phyloP scores from a whole-genome alignment of 2,329 filamentous ascomycete genomes.

The Sporothrix curviconia region DNA sequence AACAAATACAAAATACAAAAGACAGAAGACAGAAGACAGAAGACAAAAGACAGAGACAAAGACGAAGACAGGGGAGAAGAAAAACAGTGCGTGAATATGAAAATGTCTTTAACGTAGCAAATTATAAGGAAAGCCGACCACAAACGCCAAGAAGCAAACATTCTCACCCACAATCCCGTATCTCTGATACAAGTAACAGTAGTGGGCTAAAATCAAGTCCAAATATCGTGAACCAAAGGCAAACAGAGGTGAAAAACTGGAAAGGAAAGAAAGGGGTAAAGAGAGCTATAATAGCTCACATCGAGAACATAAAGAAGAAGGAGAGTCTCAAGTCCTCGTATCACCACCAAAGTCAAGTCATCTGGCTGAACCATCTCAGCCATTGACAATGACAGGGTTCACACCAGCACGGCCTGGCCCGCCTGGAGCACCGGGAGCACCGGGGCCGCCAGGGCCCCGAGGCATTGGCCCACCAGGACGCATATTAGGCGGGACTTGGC shows the following conservation, averaged over 20 bases:
- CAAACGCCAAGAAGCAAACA: no score
- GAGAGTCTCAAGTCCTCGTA: neutral
- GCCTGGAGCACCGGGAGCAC: neutral
- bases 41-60: neutral
- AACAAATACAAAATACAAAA: neutral
- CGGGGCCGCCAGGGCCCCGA: neutral
- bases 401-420: neutral
- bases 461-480: neutral
- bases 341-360: no score
- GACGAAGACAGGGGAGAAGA: neutral
- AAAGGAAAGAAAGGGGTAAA: neutral
- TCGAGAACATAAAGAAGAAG: neutral
- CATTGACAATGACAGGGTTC: neutral
- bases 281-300: no score
- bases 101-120: no score
- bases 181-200: no score
- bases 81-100: no score
- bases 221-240: neutral
- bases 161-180: no score
- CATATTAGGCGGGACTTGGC: neutral
- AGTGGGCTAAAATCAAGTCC: no score
- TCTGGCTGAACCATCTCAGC: neutral
- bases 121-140: no score
- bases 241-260: neutral
- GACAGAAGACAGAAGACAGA: neutral